A percentile compares a stretch with the other conserved stretches of the same genome.
phyloP scores from a whole-genome alignment of 1,284 basidiomycete genomes.

The Cryptococcus sp. region DNA sequence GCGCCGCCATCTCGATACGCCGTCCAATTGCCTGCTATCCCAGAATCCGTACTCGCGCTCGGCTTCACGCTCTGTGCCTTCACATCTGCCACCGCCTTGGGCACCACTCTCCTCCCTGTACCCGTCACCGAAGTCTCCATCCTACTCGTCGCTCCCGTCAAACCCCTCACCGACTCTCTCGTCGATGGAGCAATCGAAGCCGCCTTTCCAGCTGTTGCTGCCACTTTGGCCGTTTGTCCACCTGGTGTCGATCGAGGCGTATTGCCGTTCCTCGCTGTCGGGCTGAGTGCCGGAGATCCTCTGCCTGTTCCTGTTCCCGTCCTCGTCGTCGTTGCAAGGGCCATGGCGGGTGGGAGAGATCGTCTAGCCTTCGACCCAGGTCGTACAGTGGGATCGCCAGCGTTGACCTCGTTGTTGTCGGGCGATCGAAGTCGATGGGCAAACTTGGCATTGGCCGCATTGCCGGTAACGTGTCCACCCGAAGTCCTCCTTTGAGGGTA shows the following conservation, averaged over 20 bases:
- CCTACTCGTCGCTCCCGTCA: neutral
- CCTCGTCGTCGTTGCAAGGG: neutral
- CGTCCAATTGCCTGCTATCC: constrained; percentile 6
- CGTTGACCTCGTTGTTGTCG: constrained; percentile 6
- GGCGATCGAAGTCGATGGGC: constrained; percentile 33
- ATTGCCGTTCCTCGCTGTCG: constrained; percentile 2
- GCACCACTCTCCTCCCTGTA: neutral
- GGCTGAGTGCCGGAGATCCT: neutral
- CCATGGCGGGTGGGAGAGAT: constrained; percentile 18
- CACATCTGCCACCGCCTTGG: neutral
- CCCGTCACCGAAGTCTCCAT: constrained; percentile 3
- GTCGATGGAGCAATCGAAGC: constrained; percentile 1
- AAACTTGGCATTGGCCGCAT: constrained; percentile 39
- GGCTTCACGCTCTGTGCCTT: neutral
- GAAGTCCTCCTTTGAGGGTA: constrained; percentile 12
- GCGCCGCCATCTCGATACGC: constrained; percentile 6
- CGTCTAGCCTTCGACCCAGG: constrained; percentile 9
- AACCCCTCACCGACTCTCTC: neutral
- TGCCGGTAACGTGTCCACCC: constrained; percentile 15
- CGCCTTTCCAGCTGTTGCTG: neutral
- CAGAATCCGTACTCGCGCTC: constrained; percentile 3
- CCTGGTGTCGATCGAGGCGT: neutral
- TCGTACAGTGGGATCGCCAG: constrained; percentile 2
- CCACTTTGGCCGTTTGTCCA: neutral
- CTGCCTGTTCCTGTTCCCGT: neutral